A percentile compares a stretch with the other conserved stretches of the same genome.
Conservation (phyloP, 768 basidiomycete species). For the Phylloporus sp. region DNA sequence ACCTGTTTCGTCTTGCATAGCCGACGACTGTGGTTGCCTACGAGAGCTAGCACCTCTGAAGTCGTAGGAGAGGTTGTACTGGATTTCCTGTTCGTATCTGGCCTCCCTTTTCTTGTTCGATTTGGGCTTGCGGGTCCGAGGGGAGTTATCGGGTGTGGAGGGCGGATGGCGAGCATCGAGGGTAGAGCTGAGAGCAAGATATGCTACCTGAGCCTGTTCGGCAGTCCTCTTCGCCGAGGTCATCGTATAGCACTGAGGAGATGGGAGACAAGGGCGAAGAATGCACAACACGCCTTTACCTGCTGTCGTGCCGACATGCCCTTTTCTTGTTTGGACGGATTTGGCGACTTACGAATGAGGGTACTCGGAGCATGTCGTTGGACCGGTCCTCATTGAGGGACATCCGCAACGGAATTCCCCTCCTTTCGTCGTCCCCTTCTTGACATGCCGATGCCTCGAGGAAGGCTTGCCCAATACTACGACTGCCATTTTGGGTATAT, state of each 20-base stretch:
- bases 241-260: conserved; percentile 35
- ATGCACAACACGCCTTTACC: conserved; percentile 36
- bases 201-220: conserved; percentile 41
- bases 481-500: conserved; percentile 13
- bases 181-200: conserved; percentile 52
- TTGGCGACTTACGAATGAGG: conserved; percentile 26
- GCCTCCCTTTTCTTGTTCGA: conserved; percentile 43
- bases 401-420: conserved; percentile 19
- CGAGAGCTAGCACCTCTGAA: conserved; percentile 31
- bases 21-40: conserved; percentile 23
- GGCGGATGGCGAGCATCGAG: conserved; percentile 52
- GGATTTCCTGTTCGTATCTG: conserved; percentile 43
- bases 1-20: conserved; percentile 33
- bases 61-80: conserved; percentile 30
- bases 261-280: conserved; percentile 37
- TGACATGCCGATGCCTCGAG: conserved; percentile 30
- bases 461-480: conserved; percentile 22
- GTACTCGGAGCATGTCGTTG: conserved; percentile 9
- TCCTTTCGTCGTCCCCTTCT: conserved; percentile 10
- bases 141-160: conserved; percentile 49
- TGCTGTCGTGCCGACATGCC: conserved; percentile 33
- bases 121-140: conserved; percentile 36
- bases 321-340: conserved; percentile 29
- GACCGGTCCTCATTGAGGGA: conserved; percentile 26
- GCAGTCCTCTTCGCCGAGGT: conserved; percentile 32